Evolutionary conservation across 1,139 yeast species (phyloP).

Genomic region (Hansenula sp.): DNA sequence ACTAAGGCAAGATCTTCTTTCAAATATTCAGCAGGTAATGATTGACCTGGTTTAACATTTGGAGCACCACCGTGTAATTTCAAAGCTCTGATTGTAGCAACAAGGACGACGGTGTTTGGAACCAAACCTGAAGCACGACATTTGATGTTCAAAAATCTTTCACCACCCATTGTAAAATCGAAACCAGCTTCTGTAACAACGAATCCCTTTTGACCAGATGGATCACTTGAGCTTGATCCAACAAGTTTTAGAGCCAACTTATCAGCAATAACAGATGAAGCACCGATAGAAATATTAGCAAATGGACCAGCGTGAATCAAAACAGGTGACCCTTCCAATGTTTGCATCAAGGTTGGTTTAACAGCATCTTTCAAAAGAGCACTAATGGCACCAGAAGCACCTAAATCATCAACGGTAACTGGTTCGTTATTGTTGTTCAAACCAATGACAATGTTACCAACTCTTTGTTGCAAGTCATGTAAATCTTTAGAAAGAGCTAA

Average conservation of each 20-base stretch:
- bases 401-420: conserved; percentile 73
- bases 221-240: conserved; percentile 42
- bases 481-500: conserved; percentile 66
- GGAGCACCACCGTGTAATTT: conserved; percentile 84
- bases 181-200: conserved; percentile 86
- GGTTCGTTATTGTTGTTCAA: conserved; percentile 59
- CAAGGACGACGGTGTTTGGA: conserved; percentile 73
- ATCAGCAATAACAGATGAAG: conserved; percentile 78
- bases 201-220: conserved; percentile 42
- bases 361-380: conserved; percentile 78
- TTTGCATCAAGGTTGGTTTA: conserved; percentile 81
- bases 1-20: conserved; percentile 65
- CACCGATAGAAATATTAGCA: conserved; percentile 83
- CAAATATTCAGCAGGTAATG: conserved; percentile 62
- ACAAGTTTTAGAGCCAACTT: conserved; percentile 64
- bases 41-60: conserved; percentile 77
- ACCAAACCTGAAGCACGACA: conserved; percentile 70
- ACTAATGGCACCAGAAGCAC: conserved; percentile 78
- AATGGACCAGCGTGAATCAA: conserved; percentile 86
- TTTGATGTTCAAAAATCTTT: conserved; percentile 75
- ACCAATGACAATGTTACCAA: conserved; percentile 70
- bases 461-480: conserved; percentile 63
- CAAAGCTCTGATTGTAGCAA: conserved; percentile 76
- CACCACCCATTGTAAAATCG: conserved; percentile 89
- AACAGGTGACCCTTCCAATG: conserved; percentile 81